Base-by-base conservation (phyloP, 2,329 filamentous ascomycete species). In the Colletotrichum coccodes region DNA sequence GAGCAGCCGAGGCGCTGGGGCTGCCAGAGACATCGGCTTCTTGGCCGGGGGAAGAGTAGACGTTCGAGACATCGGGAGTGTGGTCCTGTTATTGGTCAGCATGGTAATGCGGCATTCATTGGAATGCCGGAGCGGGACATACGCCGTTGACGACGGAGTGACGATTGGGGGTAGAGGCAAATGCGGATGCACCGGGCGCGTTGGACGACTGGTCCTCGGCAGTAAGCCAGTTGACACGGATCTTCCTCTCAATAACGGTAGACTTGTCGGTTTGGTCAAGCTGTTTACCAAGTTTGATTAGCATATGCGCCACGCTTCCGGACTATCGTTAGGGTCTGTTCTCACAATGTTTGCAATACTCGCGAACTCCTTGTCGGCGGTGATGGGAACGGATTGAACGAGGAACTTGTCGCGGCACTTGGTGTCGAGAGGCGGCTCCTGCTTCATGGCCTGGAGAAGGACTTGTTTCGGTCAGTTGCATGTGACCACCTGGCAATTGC, bases 391-490 rank as follows among this genome's bases (percentile, higher is more conserved):
- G 30, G 95, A 97, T 83, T 98, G 95, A 40, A 98, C 95, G 62
- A 98, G 89, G 81, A 98, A 98, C 85, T 98, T 98, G 87, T 98
- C 95, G 80, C 94, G 92, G 85, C 96, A 99, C 81, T 94, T 95
- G 71, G 92, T 91, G 79, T 97, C 95, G 66, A 86, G 81, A 23
- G 95, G 89, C 64, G 95, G 95, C 76, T 98, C 95, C 77, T 94
- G 90, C 86, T 97, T 98, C 96, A 99, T 98, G 28, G 95, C 94
- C 84, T 99, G 96, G 47, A 99, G 90, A 42, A 98, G 91, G 67
- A 99, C 96, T 97, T 50, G 65, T 49, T 47, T 16, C 42, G 68
- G 73, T 76, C 62, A 75, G 73, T 69, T 63, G 59, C 60, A 67
- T 73, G 64, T 74, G 70, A 73, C 65, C 58, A 60, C 57, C 58